Evolutionary conservation across 192 early-diverging fungal genomes (phyloP), one percentile per base, ranked within the genome.

Genomic region (Irineochytrium annulatum): DNA sequence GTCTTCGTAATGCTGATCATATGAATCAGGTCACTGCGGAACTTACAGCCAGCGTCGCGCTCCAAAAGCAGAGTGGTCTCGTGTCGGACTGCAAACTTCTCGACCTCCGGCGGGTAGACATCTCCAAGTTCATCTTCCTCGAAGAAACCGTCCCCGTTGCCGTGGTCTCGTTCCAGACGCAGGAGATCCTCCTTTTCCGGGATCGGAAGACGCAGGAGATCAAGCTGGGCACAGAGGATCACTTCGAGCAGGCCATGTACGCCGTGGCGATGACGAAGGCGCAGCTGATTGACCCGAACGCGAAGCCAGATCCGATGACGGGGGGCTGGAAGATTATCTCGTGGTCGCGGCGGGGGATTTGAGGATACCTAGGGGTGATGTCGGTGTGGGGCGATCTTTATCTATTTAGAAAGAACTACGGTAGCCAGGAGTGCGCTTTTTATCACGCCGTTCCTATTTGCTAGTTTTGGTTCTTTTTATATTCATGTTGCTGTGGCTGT

Each of bases 131-230:
- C 43, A 92, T 89, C 64, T 79, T 99, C 29, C 71, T 99, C 22
- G 92, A 99, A 51, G 93, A 94, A 70, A 49, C 43, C 3, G 77
- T 96, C 2, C 95, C 97, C 2, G 91, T 97, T 17, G 72, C 93
- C 30, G 83, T 95, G 31, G 59, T 97, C 27, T 85, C 86, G 1
- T 99, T 93, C 84, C 76, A 88, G 60, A 94, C 95, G 16, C 90
- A 96, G 68, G 95, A 99, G 70, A 83, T 97, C 58, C 86, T 94
- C 43, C 66, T 93, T 13, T 99, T 97, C 87, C 82, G 91, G 59
- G 84, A 97, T 79, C 72, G 77, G 53, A 94, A 90, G 26, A 49
- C 63, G 11, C 84, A 86, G 44, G 92, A 93, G 72, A 78, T 99
- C 54, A 86, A 85, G 13, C 81, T 88, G 64, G 95, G 97, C 54